Evolutionary conservation across 257 asterid species (phyloP).

Genomic region (Verbena officinalis): DNA sequence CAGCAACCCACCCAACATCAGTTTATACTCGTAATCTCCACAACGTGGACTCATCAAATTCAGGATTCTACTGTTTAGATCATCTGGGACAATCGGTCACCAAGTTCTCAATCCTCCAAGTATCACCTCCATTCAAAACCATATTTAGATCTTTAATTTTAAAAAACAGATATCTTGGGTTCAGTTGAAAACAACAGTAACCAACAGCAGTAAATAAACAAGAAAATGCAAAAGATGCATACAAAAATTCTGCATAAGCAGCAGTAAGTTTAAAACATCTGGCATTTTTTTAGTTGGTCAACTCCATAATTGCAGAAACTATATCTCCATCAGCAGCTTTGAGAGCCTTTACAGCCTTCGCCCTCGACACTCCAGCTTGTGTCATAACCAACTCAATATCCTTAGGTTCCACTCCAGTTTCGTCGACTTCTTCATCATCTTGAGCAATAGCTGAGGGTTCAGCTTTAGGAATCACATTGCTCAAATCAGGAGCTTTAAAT

Average conservation of each 20-base stretch:
- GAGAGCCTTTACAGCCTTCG: constrained; percentile 64
- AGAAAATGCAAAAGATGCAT: constrained; percentile 15
- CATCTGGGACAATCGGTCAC: too few species aligned
- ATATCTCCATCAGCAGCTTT: constrained; percentile 72
- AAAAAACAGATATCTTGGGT: too few species aligned
- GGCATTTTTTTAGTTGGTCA: constrained; percentile 57
- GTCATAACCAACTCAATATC: constrained; percentile 75
- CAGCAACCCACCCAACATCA: too few species aligned
- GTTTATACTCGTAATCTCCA: too few species aligned
- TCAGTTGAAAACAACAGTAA: too few species aligned
- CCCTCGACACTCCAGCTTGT: constrained; percentile 66
- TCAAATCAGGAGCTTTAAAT: constrained; percentile 56
- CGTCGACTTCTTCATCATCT: constrained; percentile 74
- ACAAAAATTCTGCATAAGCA: constrained; percentile 49
- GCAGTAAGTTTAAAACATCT: constrained; percentile 79
- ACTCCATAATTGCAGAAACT: constrained; percentile 76
- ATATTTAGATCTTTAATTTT: too few species aligned
- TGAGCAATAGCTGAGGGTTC: constrained; percentile 52
- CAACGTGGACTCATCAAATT: too few species aligned
- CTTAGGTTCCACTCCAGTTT: constrained; percentile 66
- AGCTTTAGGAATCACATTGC: constrained; percentile 46
- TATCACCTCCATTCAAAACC: too few species aligned
- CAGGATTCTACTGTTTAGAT: too few species aligned
- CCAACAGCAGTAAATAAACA: background rate
- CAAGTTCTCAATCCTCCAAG: too few species aligned